Conservation (phyloP, 805 yeast genomes). For the Teunomyces funiuensis region DNA sequence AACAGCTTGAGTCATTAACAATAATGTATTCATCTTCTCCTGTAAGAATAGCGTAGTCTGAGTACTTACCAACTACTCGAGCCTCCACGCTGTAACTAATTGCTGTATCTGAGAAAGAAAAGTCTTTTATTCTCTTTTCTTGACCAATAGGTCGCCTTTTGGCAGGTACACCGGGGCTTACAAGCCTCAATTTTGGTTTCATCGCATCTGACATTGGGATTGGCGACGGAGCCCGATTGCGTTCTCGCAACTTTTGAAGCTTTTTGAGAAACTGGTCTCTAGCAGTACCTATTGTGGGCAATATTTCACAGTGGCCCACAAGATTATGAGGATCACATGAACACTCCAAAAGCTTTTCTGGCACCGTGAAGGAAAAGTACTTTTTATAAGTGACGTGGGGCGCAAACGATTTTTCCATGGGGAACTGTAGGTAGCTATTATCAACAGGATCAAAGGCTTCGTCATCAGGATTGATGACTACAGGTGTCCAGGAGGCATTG, state of each 20-base stretch:
- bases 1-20: slow-evolving; percentile 22
- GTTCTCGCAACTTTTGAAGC: slow-evolving; percentile 10
- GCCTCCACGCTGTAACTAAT: slow-evolving; percentile 30
- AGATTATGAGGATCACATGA: slow-evolving; percentile 27
- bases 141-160: not conserved
- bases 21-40: slow-evolving; percentile 23
- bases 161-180: not conserved
- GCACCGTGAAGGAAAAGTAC: slow-evolving; percentile 27
- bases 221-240: not conserved
- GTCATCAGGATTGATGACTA: slow-evolving; percentile 14
- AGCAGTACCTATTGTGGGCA: slow-evolving; percentile 27
- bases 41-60: slow-evolving; percentile 17
- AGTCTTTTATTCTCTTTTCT: slow-evolving; percentile 20
- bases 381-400: slow-evolving; percentile 27
- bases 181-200: not conserved
- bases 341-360: slow-evolving; percentile 27
- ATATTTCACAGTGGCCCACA: slow-evolving; percentile 22
- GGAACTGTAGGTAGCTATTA: slow-evolving; percentile 16
- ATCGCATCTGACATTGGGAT: not conserved
- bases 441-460: slow-evolving; percentile 21
- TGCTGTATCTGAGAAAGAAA: slow-evolving; percentile 27
- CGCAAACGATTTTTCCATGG: slow-evolving; percentile 16
- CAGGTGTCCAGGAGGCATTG: slow-evolving; percentile 32
- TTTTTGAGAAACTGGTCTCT: slow-evolving; percentile 24
- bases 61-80: slow-evolving; percentile 23